Conservation (phyloP, 495 filamentous ascomycete species). For the Amniculicola lignicola region DNA sequence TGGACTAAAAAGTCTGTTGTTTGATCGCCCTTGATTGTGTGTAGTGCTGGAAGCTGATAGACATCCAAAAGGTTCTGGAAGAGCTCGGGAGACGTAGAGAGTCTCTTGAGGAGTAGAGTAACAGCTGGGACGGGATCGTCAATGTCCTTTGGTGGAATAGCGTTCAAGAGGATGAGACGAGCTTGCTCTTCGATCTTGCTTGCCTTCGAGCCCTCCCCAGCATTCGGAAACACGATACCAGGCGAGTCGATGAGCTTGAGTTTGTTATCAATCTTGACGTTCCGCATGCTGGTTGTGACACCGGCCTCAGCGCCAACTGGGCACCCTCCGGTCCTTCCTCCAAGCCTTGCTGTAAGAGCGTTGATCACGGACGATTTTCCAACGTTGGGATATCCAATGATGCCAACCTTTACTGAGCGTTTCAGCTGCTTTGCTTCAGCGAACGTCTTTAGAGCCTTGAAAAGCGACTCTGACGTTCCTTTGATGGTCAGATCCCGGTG, state of each 20-base stretch:
- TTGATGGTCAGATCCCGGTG: slow-evolving; percentile 85
- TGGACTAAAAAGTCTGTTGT: slow-evolving; percentile 94
- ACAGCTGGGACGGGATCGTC: slow-evolving; percentile 86
- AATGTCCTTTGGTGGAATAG: slow-evolving; percentile 89
- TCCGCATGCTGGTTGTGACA: slow-evolving; percentile 81
- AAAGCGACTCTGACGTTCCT: slow-evolving; percentile 80
- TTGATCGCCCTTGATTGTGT: slow-evolving; percentile 61
- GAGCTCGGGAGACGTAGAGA: slow-evolving; percentile 68
- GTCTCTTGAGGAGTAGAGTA: slow-evolving; percentile 70
- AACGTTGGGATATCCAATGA: slow-evolving; percentile 96
- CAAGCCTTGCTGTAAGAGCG: slow-evolving; percentile 76
- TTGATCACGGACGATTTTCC: slow-evolving; percentile 98
- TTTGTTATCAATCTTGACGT: slow-evolving; percentile 93
- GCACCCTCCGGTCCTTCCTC: slow-evolving; percentile 66
- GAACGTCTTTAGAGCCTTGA: slow-evolving; percentile 87
- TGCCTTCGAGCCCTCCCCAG: slow-evolving; percentile 50
- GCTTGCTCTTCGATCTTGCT: slow-evolving; percentile 74
- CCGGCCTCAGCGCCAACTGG: slow-evolving; percentile 90
- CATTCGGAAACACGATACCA: slow-evolving; percentile 85
- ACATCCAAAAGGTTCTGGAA: slow-evolving; percentile 71
- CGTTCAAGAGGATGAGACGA: slow-evolving; percentile 82
- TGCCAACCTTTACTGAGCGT: slow-evolving; percentile 84
- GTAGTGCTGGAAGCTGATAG: slow-evolving; percentile 77
- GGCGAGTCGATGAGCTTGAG: slow-evolving; percentile 93
- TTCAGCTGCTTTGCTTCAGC: slow-evolving; percentile 81